Conservation (phyloP, 2,329 filamentous ascomycete genomes). For the Claviceps humidiphila region DNA sequence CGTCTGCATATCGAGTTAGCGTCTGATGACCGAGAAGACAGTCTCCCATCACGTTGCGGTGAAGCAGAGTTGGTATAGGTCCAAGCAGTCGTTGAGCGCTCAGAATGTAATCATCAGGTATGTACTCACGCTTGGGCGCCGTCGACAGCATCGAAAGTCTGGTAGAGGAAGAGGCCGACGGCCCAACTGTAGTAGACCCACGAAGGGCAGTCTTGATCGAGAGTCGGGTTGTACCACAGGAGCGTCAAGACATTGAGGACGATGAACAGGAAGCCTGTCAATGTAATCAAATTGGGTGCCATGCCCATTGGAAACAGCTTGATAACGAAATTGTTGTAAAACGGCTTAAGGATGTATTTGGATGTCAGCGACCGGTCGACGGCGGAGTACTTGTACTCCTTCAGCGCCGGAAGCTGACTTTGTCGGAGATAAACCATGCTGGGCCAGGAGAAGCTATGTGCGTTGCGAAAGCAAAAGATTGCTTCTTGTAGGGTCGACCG, state of each 20-base stretch:
- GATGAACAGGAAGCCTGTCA: constrained; percentile 83
- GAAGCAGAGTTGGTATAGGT: neutral
- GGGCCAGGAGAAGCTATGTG: neutral
- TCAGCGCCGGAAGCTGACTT: constrained; percentile 74
- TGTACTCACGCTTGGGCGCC: constrained; percentile 71
- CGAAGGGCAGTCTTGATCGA: constrained; percentile 82
- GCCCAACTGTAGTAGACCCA: constrained; percentile 97
- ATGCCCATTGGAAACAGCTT: constrained; percentile 90
- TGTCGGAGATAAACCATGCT: constrained; percentile 91
- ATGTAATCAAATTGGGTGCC: constrained; percentile 79
- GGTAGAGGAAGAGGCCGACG: constrained; percentile 81
- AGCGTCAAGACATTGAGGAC: constrained; percentile 80
- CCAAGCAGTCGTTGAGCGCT: neutral
- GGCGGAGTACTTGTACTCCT: constrained; percentile 87
- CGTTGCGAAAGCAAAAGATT: neutral
- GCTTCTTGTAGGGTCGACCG: neutral
- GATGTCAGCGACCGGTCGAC: constrained; percentile 86
- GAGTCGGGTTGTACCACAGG: constrained; percentile 88
- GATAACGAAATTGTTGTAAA: constrained; percentile 92
- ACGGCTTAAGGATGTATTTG: constrained; percentile 91
- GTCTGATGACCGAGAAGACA: neutral
- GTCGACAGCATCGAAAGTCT: constrained; percentile 97
- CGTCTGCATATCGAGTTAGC: constrained; percentile 35
- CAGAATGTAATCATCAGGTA: neutral
- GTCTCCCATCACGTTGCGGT: neutral